Evolutionary conservation across 495 filamentous ascomycete species (phyloP), one percentile per base, ranked within the genome.

Genomic region (Parachaetomium inaequale): DNA sequence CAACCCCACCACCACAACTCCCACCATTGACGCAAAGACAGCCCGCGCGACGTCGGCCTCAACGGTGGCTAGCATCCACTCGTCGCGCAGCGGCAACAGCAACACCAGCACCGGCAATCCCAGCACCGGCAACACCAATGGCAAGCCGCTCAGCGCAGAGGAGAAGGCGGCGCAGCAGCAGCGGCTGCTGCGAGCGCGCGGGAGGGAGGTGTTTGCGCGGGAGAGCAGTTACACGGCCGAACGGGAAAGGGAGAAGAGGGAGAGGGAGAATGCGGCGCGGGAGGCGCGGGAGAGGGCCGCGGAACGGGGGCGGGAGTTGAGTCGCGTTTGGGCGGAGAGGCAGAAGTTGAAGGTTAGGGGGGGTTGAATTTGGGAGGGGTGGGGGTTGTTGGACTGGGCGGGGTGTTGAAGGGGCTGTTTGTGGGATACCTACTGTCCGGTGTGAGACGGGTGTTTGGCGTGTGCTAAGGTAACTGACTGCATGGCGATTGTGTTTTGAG

Each of bases 251-350:
- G 81, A 82, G 68, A 79, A 72, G 63, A 70, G 73, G n/a, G 82
- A 82, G 54, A 79, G 84, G 47, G 85, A 87, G 70, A 74, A 78
- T 45, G 78, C 82, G 12, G 79, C 84, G 6, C 82, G 81, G 67
- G 75, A 77, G 62, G 85, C 87, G 7, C 75, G 86, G 54, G 77
- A 82, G 63, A 81, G 81, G 66, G 88, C 88, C 11, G 86, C 88
- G 0, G 88, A 90, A 73, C 70, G 86, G 60, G 85, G 85, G 15
- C 75, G 87, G 57, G 72, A 79, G 68, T 76, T 82, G 53, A 85
- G 84, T 59, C 73, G 87, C 36, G 84, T 87, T 73, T 91, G 88
- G 88, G 87, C 87, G 4, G 85, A 88, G 74, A 87, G 81, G 76
- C 83, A 88, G 76, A 76, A 73, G 70, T 65, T 65, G 2, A 46